Evolutionary conservation across 106 monocot species (phyloP).

Genomic region (Dioscorea dumetorum): DNA sequence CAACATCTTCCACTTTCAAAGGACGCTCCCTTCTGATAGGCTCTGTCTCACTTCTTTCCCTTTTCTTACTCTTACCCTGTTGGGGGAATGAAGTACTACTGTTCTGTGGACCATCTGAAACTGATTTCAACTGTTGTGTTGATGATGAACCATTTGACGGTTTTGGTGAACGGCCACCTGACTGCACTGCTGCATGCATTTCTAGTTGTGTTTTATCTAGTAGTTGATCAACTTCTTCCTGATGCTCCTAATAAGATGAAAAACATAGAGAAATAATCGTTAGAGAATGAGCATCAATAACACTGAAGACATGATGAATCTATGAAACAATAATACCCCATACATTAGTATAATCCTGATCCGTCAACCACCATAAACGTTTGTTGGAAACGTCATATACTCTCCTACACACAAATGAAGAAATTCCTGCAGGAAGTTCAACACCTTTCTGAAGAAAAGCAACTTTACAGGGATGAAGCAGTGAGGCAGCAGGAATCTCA

Average conservation of each 20-base stretch:
- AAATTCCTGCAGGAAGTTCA: slow-evolving; percentile 41
- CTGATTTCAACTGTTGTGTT: slow-evolving; percentile 45
- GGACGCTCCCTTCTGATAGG: slow-evolving; percentile 44
- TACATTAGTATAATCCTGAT: slow-evolving; percentile 50
- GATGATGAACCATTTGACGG: slow-evolving; percentile 35
- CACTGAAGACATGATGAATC: too few species aligned
- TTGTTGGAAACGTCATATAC: slow-evolving; percentile 52
- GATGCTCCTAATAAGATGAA: slow-evolving; percentile 32
- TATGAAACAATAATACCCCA: slow-evolving; percentile 5
- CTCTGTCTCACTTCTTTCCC: slow-evolving; percentile 37
- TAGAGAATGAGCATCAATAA: too few species aligned
- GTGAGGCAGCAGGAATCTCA: slow-evolving; percentile 46
- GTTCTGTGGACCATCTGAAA: slow-evolving; percentile 44
- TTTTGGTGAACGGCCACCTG: slow-evolving; percentile 67
- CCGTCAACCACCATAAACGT: slow-evolving; percentile 62
- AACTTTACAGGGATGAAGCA: slow-evolving; percentile 76
- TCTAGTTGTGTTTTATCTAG: slow-evolving; percentile 50
- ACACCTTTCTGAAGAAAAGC: slow-evolving; percentile 51
- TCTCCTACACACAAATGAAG: slow-evolving; percentile 49
- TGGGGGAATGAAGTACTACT: slow-evolving; percentile 23
- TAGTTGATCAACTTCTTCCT: slow-evolving; percentile 48
- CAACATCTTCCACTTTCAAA: slow-evolving; percentile 41
- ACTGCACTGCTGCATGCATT: slow-evolving; percentile 74
- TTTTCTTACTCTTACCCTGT: slow-evolving; percentile 38
- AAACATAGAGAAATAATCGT: not conserved